Percentiles rank a stretch among this genome's conserved stretches.
Evolutionary conservation across 2,329 filamentous ascomycete genomes (phyloP).

Genomic region (Pseudogymnoascus pannorum): DNA sequence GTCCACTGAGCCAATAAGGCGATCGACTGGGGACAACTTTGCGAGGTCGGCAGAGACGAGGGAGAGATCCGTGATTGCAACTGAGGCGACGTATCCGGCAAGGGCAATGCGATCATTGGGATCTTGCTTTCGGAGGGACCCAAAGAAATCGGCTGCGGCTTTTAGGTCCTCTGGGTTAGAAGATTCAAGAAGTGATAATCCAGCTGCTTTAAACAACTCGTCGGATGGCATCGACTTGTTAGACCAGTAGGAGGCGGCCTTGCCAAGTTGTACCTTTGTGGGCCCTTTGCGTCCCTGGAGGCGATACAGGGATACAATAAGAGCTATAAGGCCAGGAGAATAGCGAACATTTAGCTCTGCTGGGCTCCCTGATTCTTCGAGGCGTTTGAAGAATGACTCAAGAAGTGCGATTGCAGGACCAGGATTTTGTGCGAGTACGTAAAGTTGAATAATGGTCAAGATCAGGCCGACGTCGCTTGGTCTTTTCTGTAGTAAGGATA

Average conservation of each 20-base stretch:
- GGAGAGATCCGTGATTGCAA: conserved; percentile 54
- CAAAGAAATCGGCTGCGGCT: conserved; percentile 72
- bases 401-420: conserved; percentile 68
- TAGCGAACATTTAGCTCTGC: conserved; percentile 64
- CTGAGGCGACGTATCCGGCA: conserved; percentile 80
- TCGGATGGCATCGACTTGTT: conserved; percentile 49
- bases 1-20: conserved; percentile 54
- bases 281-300: conserved; percentile 65
- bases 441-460: conserved; percentile 74
- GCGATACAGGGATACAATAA: conserved; percentile 72
- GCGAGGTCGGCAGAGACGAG: conserved; percentile 48
- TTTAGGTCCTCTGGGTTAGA: conserved; percentile 59
- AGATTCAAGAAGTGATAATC: conserved; percentile 73
- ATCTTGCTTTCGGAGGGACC: conserved; percentile 58
- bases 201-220: conserved; percentile 74
- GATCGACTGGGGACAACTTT: conserved; percentile 53
- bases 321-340: conserved; percentile 75
- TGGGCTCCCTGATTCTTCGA: conserved; percentile 54
- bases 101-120: conserved; percentile 61
- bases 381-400: conserved; percentile 64
- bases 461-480: conserved; percentile 75
- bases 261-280: conserved; percentile 65
- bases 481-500: conserved; percentile 62
- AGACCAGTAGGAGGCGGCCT: conserved; percentile 77
- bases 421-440: conserved; percentile 63